phyloP scores from a whole-genome alignment of 768 basidiomycete species.

The Leccinum uliginosum region DNA sequence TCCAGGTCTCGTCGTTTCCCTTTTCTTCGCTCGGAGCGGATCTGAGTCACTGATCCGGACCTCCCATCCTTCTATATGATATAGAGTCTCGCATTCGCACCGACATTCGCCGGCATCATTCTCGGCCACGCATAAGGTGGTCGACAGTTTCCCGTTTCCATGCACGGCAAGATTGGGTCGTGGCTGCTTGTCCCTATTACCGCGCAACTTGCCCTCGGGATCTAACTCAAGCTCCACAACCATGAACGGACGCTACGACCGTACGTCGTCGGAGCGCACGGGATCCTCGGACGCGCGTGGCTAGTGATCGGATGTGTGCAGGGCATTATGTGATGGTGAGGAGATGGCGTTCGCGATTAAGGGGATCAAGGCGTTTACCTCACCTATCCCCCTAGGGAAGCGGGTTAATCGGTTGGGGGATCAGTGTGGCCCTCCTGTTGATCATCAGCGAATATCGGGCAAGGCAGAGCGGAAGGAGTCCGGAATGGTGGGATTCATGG shows the following conservation, averaged over 20 bases:
- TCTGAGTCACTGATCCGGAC: neutral
- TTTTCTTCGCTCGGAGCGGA: neutral
- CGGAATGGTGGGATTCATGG: slow-evolving; percentile 88
- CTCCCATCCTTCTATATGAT: neutral
- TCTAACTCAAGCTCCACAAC: slow-evolving; percentile 91
- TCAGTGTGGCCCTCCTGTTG: slow-evolving; percentile 74
- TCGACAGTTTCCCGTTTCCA: slow-evolving; percentile 66
- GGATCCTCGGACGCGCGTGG: slow-evolving; percentile 74
- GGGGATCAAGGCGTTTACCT: slow-evolving; percentile 7
- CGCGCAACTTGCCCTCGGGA: slow-evolving; percentile 65
- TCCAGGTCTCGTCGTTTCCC: slow-evolving; percentile 46
- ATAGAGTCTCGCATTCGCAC: slow-evolving; percentile 60
- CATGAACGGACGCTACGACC: slow-evolving; percentile 72
- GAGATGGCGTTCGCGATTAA: neutral
- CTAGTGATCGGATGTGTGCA: slow-evolving; percentile 86
- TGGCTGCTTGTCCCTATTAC: slow-evolving; percentile 55
- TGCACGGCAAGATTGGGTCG: slow-evolving; percentile 64
- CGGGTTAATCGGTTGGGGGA: slow-evolving; percentile 84
- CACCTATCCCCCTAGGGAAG: slow-evolving; percentile 49
- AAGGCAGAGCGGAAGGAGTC: slow-evolving; percentile 61
- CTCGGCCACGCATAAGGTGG: slow-evolving; percentile 86
- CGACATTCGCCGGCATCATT: slow-evolving; percentile 70
- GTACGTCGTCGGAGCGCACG: slow-evolving; percentile 65
- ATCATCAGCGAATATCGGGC: slow-evolving; percentile 77
- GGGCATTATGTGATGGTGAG: slow-evolving; percentile 79